phyloP scores from a whole-genome alignment of 2,329 filamentous ascomycete species.

The Alternaria arborescens region DNA sequence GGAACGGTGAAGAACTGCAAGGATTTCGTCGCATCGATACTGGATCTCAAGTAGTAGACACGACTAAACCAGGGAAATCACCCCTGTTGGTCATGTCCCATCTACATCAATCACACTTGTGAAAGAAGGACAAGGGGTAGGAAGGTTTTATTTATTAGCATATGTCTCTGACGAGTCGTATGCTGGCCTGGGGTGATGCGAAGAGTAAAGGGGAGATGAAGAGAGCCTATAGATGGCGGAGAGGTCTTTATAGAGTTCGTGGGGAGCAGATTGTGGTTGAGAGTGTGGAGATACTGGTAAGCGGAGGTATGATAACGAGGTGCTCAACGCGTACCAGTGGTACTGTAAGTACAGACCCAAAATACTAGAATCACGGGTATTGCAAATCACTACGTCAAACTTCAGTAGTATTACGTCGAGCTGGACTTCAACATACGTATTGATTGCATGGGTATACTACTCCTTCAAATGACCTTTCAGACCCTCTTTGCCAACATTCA shows the following conservation, averaged over 20 bases:
- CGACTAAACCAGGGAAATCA: no score
- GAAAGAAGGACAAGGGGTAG: background rate
- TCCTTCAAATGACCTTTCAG: constrained; percentile 67
- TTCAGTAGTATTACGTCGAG: background rate
- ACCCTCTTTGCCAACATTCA: constrained; percentile 73
- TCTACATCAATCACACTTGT: background rate
- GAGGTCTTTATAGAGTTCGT: background rate
- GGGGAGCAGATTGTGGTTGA: background rate
- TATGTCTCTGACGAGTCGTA: background rate
- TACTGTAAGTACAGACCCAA: background rate
- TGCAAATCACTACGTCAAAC: background rate
- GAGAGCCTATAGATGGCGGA: background rate
- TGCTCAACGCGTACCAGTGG: background rate
- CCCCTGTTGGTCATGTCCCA: background rate
- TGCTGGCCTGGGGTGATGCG: background rate
- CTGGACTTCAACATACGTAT: background rate
- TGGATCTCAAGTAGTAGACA: no score
- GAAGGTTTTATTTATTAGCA: background rate
- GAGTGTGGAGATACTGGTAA: background rate
- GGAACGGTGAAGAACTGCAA: rapidly evolving
- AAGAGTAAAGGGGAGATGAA: background rate
- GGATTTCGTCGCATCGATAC: no score
- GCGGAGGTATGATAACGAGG: background rate
- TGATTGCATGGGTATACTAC: constrained; percentile 15
- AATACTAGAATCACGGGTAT: background rate